Evolutionary conservation across 2,329 filamentous ascomycete species (phyloP).

Genomic region (Aquanectria penicillioides): DNA sequence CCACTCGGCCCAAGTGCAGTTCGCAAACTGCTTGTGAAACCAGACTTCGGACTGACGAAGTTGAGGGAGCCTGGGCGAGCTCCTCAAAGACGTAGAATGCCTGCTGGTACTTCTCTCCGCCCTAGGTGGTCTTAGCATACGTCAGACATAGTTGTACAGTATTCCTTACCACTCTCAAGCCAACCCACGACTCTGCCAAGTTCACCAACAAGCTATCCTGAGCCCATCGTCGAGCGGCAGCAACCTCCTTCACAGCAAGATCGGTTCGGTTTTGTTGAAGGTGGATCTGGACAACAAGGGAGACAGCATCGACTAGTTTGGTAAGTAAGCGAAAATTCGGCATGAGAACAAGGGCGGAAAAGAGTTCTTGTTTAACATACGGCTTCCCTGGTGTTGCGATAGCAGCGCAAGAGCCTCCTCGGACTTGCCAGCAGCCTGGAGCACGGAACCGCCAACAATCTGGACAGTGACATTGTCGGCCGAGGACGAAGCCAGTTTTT

Average conservation of each 20-base stretch:
- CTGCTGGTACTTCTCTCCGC: slow-evolving; percentile 95
- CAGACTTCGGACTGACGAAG: slow-evolving; percentile 78
- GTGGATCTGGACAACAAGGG: slow-evolving; percentile 91
- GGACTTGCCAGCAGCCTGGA: slow-evolving; percentile 82
- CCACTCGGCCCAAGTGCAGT: slow-evolving; percentile 85
- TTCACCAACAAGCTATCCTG: slow-evolving; percentile 96
- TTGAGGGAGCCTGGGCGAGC: slow-evolving; percentile 86
- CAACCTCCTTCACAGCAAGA: slow-evolving; percentile 88
- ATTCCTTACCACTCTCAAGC: slow-evolving; percentile 76
- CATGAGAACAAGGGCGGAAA: slow-evolving; percentile 14
- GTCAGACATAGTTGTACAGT: background rate
- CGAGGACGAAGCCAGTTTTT: slow-evolving; percentile 73
- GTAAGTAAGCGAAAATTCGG: slow-evolving; percentile 39
- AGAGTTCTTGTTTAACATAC: slow-evolving; percentile 61
- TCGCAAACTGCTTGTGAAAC: slow-evolving; percentile 92
- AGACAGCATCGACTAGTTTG: slow-evolving; percentile 82
- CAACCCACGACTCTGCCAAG: slow-evolving; percentile 94
- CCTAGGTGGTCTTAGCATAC: slow-evolving; percentile 61
- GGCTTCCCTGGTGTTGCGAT: slow-evolving; percentile 84
- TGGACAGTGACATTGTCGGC: slow-evolving; percentile 84
- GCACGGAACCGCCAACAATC: slow-evolving; percentile 81
- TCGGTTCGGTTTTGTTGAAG: slow-evolving; percentile 92
- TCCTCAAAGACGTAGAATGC: slow-evolving; percentile 99
- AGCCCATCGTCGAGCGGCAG: slow-evolving; percentile 88
- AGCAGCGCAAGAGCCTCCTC: slow-evolving; percentile 86